Conservation (phyloP, 768 basidiomycete genomes). For the Leccinum boreale region DNA sequence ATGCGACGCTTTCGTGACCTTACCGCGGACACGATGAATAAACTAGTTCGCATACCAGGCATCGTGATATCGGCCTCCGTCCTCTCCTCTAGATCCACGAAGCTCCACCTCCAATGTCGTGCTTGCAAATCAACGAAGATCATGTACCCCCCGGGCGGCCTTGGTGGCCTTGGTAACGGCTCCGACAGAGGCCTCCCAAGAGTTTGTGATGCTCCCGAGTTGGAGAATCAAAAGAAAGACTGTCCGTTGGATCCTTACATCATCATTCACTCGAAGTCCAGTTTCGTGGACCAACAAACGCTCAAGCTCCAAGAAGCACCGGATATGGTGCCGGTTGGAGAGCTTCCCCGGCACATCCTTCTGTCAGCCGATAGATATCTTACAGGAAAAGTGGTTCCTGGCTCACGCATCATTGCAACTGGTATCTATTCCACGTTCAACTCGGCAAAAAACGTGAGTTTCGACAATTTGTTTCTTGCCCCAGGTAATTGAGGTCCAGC, state of each 20-base stretch:
- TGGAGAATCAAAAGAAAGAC: conserved; percentile 86
- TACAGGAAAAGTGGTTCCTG: conserved; percentile 91
- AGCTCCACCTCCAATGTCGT: conserved; percentile 89
- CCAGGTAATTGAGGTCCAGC: not conserved
- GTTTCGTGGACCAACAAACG: conserved; percentile 93
- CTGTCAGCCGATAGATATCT: conserved; percentile 88
- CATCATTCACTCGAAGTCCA: conserved; percentile 91
- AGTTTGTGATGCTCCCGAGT: conserved; percentile 75
- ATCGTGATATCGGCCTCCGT: conserved; percentile 98
- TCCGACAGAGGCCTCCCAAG: conserved; percentile 84
- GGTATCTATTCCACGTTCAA: conserved; percentile 98
- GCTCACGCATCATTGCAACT: conserved; percentile 91
- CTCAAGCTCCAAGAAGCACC: conserved; percentile 98
- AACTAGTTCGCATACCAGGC: conserved; percentile 93
- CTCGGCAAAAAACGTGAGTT: conserved; percentile 73
- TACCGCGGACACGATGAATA: conserved; percentile 91
- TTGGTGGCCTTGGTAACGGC: conserved; percentile 87
- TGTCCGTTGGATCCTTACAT: conserved; percentile 96
- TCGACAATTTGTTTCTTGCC: not conserved
- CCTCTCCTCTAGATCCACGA: conserved; percentile 89
- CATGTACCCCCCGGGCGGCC: conserved; percentile 70
- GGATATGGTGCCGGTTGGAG: conserved; percentile 99
- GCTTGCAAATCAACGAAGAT: conserved; percentile 79
- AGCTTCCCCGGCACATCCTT: conserved; percentile 92
- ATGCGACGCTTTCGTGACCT: conserved; percentile 92